phyloP scores from a whole-genome alignment of 2,329 filamentous ascomycete species.

The Coniochaeta sp. region DNA sequence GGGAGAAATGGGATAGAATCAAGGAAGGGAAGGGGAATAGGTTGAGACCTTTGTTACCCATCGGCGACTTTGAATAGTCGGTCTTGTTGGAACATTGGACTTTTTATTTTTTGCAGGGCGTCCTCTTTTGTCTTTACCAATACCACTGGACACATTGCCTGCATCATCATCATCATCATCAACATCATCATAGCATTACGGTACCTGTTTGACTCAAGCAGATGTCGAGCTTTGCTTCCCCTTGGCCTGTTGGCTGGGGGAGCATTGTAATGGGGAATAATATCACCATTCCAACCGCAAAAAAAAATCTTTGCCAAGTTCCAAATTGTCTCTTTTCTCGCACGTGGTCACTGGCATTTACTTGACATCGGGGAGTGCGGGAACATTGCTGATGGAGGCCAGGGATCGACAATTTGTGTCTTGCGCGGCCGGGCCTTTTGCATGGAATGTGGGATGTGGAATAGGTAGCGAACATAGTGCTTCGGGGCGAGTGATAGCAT shows the following conservation, averaged over 20 bases:
- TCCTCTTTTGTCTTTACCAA: background rate
- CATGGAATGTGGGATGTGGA: no score
- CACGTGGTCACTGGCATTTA: background rate
- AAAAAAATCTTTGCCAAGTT: background rate
- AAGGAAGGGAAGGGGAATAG: background rate
- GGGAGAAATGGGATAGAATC: no score
- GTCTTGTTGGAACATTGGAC: background rate
- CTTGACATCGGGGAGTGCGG: background rate
- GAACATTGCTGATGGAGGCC: no score
- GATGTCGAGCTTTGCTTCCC: background rate
- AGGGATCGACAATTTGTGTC: no score
- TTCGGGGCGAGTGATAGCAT: no score
- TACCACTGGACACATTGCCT: no score
- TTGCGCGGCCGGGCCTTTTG: no score
- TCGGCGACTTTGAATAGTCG: background rate
- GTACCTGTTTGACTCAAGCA: background rate
- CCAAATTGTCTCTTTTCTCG: no score
- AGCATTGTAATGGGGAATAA: background rate
- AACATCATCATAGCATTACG: background rate
- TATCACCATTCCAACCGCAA: background rate
- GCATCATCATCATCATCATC: background rate
- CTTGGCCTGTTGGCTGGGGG: background rate
- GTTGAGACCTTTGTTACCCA: background rate
- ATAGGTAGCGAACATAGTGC: no score
- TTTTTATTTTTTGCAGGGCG: background rate